phyloP scores from a whole-genome alignment of 805 yeast genomes.

The Metschnikowia amazonensis region DNA sequence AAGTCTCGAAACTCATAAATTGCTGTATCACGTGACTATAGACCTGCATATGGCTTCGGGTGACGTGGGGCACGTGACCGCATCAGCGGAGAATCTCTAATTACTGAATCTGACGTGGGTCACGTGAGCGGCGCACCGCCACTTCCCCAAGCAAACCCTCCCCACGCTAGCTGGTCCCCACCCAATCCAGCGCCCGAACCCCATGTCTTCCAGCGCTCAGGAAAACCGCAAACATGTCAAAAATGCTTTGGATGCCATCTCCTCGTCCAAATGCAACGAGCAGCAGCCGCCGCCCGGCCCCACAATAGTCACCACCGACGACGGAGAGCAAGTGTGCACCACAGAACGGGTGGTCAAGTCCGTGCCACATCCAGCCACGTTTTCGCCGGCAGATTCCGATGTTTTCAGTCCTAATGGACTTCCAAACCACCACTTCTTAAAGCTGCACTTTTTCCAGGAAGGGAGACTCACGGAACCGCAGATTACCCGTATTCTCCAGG shows the following conservation, averaged over 20 bases:
- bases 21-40: too few relatives aligned
- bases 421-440: slow-evolving; percentile 71
- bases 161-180: neutral
- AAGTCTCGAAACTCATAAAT: too few relatives aligned
- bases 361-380: slow-evolving; percentile 65
- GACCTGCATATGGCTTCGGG: too few relatives aligned
- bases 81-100: too few relatives aligned
- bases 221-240: slow-evolving; percentile 44
- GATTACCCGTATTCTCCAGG: slow-evolving; percentile 58
- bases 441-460: slow-evolving; percentile 71
- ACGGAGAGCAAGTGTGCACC: slow-evolving; percentile 55
- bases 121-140: neutral
- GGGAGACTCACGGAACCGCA: slow-evolving; percentile 76
- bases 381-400: slow-evolving; percentile 62
- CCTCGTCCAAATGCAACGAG: slow-evolving; percentile 20
- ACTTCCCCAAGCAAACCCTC: neutral
- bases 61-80: too few relatives aligned
- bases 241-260: slow-evolving; percentile 59
- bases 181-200: neutral
- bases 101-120: too few relatives aligned
- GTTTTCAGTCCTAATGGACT: slow-evolving; percentile 59
- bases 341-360: slow-evolving; percentile 51
- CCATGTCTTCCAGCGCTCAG: slow-evolving; percentile 13
- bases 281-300: neutral
- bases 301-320: slow-evolving; percentile 52